phyloP scores from a whole-genome alignment of 2,329 filamentous ascomycete species.

The Epichloe aotearoae region DNA sequence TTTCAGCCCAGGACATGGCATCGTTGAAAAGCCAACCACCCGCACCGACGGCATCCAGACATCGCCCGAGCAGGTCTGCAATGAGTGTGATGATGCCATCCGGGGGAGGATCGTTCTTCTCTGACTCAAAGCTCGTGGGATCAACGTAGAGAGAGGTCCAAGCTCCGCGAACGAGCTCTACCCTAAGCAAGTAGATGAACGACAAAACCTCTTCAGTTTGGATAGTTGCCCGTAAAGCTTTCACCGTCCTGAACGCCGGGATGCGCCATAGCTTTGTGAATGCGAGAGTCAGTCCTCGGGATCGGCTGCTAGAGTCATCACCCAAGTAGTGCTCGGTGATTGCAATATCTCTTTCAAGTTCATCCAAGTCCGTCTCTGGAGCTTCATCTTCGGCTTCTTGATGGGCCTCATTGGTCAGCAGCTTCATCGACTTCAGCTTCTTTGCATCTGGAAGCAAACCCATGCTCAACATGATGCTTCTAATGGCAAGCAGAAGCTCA shows the following conservation, averaged over 20 bases:
- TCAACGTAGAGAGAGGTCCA: slow-evolving; percentile 66
- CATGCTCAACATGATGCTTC: slow-evolving; percentile 55
- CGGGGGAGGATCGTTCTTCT: slow-evolving; percentile 36
- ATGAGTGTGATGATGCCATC: slow-evolving; percentile 60
- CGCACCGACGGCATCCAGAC: slow-evolving; percentile 62
- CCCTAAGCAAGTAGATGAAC: slow-evolving; percentile 57
- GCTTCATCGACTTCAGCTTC: slow-evolving; percentile 19
- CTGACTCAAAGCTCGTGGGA: slow-evolving; percentile 31
- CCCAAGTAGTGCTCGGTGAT: slow-evolving; percentile 55
- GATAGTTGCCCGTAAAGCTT: slow-evolving; percentile 49
- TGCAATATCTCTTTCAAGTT: slow-evolving; percentile 51
- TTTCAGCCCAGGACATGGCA: slow-evolving; percentile 34
- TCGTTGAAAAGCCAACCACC: slow-evolving; percentile 61
- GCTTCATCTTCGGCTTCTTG: slow-evolving; percentile 16
- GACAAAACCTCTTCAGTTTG: slow-evolving; percentile 55
- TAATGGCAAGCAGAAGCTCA: slow-evolving; percentile 54
- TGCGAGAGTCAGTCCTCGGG: slow-evolving; percentile 51
- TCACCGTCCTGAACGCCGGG: slow-evolving; percentile 44
- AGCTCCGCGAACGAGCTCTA: slow-evolving; percentile 59
- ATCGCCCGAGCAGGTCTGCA: slow-evolving; percentile 56
- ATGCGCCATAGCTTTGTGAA: slow-evolving; percentile 58
- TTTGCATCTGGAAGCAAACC: slow-evolving; percentile 38
- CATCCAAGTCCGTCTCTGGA: slow-evolving; percentile 42
- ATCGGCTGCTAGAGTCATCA: slow-evolving; percentile 48
- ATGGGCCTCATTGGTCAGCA: slow-evolving; percentile 16